A percentile compares a stretch with the other conserved stretches of the same genome.
Conservation (phyloP, 257 asterid species). For the Leptodermis oblonga region DNA sequence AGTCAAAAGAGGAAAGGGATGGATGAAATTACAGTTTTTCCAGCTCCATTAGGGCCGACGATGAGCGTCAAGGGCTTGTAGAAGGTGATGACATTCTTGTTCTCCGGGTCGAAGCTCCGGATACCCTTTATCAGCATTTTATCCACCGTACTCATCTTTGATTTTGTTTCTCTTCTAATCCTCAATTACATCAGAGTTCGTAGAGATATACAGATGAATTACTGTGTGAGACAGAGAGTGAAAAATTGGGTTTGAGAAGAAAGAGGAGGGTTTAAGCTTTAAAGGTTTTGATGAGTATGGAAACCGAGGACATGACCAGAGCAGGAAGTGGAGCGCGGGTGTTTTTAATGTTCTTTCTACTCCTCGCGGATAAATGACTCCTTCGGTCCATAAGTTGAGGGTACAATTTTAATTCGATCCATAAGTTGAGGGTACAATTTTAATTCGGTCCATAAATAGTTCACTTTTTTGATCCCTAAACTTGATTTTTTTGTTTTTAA, state of each 20-base stretch:
- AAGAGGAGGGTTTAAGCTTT: neutral
- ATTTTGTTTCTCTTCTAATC: neutral
- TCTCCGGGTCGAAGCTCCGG: conserved; percentile 99
- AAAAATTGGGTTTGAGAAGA: neutral
- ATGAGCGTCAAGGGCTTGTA: conserved; percentile 90
- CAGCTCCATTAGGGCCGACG: conserved; percentile 98
- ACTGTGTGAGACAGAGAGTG: neutral
- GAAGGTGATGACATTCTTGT: conserved; percentile 88
- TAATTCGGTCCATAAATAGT: too few species aligned
- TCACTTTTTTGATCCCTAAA: too few species aligned
- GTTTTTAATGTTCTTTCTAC: too few species aligned
- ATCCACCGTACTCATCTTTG: conserved; percentile 87
- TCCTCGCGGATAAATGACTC: too few species aligned
- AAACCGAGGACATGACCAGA: neutral
- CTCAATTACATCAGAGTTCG: conserved; percentile 8
- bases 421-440: too few species aligned
- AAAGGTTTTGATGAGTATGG: neutral
- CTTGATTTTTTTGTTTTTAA: too few species aligned
- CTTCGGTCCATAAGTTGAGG: too few species aligned
- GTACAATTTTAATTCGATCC: too few species aligned
- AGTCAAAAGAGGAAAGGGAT: neutral
- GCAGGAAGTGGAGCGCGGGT: neutral
- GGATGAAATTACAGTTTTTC: conserved; percentile 68
- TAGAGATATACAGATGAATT: neutral
- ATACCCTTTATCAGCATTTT: conserved; percentile 97